phyloP scores from a whole-genome alignment of 1,284 basidiomycete genomes.

The Ceratobasidium sp. region DNA sequence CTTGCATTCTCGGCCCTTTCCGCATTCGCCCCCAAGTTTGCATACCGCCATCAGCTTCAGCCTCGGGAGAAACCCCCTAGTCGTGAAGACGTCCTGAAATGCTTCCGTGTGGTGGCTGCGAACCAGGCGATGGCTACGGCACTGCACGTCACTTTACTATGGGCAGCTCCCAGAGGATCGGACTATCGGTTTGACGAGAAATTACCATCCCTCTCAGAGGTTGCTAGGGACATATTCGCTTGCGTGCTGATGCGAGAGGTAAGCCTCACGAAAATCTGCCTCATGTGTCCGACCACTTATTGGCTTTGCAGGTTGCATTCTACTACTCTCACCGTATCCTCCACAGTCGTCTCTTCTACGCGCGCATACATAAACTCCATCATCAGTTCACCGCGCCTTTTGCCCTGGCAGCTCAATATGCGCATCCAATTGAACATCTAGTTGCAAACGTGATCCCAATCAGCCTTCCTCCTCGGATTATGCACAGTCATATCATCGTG shows the following conservation, averaged over 20 bases:
- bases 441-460: constrained; percentile 48
- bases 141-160: constrained; percentile 18
- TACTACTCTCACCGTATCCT: constrained; percentile 49
- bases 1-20: constrained; percentile 25
- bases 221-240: neutral
- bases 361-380: constrained; percentile 49
- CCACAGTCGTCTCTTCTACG: constrained; percentile 46
- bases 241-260: constrained; percentile 40
- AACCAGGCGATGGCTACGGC: constrained; percentile 24
- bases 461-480: constrained; percentile 39
- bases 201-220: constrained; percentile 13
- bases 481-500: constrained; percentile 45
- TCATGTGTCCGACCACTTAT: neutral
- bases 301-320: constrained; percentile 36
- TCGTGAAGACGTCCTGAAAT: constrained; percentile 19
- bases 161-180: neutral
- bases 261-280: neutral
- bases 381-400: constrained; percentile 50
- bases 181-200: constrained; percentile 35
- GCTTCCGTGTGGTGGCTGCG: constrained; percentile 12
- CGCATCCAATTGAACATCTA: constrained; percentile 50
- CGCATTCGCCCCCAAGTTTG: constrained; percentile 25
- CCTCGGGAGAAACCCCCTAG: constrained; percentile 28
- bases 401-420: constrained; percentile 49
- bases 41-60: constrained; percentile 32